phyloP scores from a whole-genome alignment of 2,329 filamentous ascomycete species.

The Biscogniauxia marginata region DNA sequence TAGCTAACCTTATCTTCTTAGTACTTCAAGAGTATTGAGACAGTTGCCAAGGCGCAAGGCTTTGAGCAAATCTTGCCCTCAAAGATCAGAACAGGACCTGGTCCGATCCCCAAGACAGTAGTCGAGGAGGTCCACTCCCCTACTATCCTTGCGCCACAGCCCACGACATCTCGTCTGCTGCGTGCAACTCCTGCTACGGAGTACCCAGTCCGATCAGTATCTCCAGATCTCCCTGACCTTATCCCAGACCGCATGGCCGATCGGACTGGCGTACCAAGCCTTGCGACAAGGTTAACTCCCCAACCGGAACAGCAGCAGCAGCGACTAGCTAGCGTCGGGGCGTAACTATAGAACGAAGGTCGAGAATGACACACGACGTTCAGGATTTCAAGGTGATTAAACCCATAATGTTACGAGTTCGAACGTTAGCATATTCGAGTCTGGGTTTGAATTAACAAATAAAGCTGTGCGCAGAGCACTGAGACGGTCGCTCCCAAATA shows the following conservation, averaged over 20 bases:
- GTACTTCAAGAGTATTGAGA: constrained; percentile 72
- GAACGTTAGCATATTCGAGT: background rate
- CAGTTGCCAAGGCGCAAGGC: constrained; percentile 56
- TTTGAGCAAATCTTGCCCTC: constrained; percentile 59
- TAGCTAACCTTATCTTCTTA: constrained; percentile 28
- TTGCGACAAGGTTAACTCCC: constrained; percentile 35
- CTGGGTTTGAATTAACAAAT: background rate
- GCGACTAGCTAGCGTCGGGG: constrained; percentile 31
- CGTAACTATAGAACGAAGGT: constrained; percentile 14
- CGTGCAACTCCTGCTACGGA: constrained; percentile 55
- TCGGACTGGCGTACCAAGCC: constrained; percentile 49
- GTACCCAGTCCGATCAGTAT: constrained; percentile 54
- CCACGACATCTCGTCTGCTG: constrained; percentile 54
- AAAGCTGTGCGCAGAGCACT: background rate
- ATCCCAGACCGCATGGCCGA: constrained; percentile 63
- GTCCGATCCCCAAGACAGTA: constrained; percentile 35
- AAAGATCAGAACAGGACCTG: constrained; percentile 53
- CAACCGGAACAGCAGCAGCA: constrained; percentile 32
- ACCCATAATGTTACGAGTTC: background rate
- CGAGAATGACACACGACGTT: constrained; percentile 1
- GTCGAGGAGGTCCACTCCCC: constrained; percentile 42
- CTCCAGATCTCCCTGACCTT: constrained; percentile 60
- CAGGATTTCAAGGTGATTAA: constrained; percentile 1
- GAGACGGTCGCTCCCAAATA: background rate
- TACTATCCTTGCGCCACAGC: constrained; percentile 53